A percentile compares a stretch with the other conserved stretches of the same genome.
phyloP scores from a whole-genome alignment of 2,329 filamentous ascomycete genomes.

The Fusarium drepaniforme region DNA sequence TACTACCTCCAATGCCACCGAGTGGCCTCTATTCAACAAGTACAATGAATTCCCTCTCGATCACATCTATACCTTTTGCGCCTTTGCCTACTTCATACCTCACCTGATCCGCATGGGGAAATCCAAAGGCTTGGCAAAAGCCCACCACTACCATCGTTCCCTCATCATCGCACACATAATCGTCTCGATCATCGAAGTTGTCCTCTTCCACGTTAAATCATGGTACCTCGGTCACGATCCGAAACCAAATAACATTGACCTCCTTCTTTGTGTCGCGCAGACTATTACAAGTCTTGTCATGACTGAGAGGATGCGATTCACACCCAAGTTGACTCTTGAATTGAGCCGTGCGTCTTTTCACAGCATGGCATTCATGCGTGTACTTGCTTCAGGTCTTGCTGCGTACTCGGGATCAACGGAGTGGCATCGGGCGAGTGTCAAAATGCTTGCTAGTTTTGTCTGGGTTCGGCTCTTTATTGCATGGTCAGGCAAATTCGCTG shows the following conservation, averaged over 20 bases:
- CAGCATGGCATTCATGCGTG: background rate
- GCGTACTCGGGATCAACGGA: background rate
- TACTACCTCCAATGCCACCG: background rate
- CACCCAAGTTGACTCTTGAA: background rate
- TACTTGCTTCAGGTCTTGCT: background rate
- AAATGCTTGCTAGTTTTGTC: background rate
- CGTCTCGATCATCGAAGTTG: background rate
- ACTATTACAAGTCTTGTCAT: background rate
- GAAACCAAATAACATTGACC: background rate
- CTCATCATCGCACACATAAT: background rate
- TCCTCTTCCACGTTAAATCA: background rate
- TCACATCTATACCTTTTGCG: background rate
- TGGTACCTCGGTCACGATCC: background rate
- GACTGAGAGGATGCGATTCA: background rate
- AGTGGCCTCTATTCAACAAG: background rate
- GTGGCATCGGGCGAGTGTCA: constrained; percentile 7
- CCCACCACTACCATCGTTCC: background rate
- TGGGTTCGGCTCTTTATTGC: background rate
- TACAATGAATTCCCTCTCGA: background rate
- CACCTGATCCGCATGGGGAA: background rate
- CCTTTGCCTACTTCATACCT: background rate
- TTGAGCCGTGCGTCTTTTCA: background rate
- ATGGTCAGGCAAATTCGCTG: background rate
- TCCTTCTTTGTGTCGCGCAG: background rate
- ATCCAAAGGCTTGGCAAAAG: background rate